Base-by-base conservation (phyloP, 208 protist species). In the Herpetomonas tarakana region DNA sequence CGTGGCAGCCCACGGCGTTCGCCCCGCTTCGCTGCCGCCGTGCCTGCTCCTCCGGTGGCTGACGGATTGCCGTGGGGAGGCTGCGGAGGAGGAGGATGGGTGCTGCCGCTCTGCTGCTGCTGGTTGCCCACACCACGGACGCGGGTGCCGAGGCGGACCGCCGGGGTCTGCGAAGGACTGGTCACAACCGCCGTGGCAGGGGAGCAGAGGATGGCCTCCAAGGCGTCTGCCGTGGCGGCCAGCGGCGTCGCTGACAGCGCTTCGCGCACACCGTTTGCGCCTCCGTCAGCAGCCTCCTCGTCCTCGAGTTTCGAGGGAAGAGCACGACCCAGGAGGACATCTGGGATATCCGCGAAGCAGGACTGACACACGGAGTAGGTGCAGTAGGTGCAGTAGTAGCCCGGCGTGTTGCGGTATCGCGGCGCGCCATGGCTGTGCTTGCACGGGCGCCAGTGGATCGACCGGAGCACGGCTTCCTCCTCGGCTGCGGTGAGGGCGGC, bases 381-480 rank as follows among this genome's bases (percentile, higher is more conserved):
- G 73, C 88, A 94, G 77, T 84, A 94, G 4, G 74, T 78, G 68
- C 88, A 94, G 71, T 79, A 81, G 66, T 78, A 88, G 39, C 71
- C 88, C 4, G 76, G 64, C 16, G 51, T 60, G 30, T 83, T 76
- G 57, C 88, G 81, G 55, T 90, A 91, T 7, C 88, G 78, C 35
- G 76, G 72, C 21, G 62, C 58, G 0, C 65, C 65, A 18, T 72
- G 56, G 52, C 77, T 78, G 56, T 86, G 62, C 19, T 16, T 16
- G 50, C 86, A 93, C 16, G 73, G 68, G 29, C 52, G 24, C 68
- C 76, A 82, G 14, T 64, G 35, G 21, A 65, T 53, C 11, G 28
- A 35, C 46, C 73, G 56, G 12, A 58, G 53, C 21, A 31, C 27
- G 30, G 56, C 47, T 16, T 53, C 44, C 25, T 39, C 61, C 35